Evolutionary conservation across 345 rosid genomes (phyloP), one percentile per base, ranked within the genome.

Genomic region (Euphorbia lathyris): DNA sequence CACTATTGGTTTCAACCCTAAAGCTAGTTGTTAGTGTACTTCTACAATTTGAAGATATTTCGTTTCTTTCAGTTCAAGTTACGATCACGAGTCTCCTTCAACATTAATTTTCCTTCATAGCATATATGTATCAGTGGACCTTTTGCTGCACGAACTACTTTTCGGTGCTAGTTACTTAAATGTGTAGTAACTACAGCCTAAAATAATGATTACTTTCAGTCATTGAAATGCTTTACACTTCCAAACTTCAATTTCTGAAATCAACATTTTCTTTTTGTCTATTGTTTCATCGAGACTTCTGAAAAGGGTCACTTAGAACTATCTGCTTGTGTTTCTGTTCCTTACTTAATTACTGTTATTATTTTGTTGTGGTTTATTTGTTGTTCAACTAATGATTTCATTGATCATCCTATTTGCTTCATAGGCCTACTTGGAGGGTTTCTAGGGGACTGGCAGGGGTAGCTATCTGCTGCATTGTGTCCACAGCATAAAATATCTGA

Each of bases 381-480:
- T 43, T 47, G n/a, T 22, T 11, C 26, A 16, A 42, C 22, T 48
- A 43, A 47, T 59, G 43, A 20, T 58, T 66, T 13, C 30, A 16
- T n/a, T 29, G 17, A 6, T 48, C 29, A 16, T 42, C 47, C 71
- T 52, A 2, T 56, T 70, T 74, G 43, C 55, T 66, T 5, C 76
- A n/a, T n/a, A 80, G 86, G 69, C 53, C 23, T 72, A 72, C 48
- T 34, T 4, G 52, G 63, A 72, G 56, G 65, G 47, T 30, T 9
- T 61, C 34, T 72, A 55, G 51, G 70, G 56, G 60, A 67, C 66
- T 63, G 73, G 58, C 19, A 51, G 47, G 36, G 63, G 65, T 43
- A 56, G 52, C 23, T 55, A 45, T 17, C 36, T 42, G 48, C 74
- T 71, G 67, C 71, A 66, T 30, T 56, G 70, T 27, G 58, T 50